These are phyloP conservation scores for Allantophomopsis lycopodina DNA, from an alignment of 2,329 filamentous ascomycete species.

Conservation along the genomic window DNA sequence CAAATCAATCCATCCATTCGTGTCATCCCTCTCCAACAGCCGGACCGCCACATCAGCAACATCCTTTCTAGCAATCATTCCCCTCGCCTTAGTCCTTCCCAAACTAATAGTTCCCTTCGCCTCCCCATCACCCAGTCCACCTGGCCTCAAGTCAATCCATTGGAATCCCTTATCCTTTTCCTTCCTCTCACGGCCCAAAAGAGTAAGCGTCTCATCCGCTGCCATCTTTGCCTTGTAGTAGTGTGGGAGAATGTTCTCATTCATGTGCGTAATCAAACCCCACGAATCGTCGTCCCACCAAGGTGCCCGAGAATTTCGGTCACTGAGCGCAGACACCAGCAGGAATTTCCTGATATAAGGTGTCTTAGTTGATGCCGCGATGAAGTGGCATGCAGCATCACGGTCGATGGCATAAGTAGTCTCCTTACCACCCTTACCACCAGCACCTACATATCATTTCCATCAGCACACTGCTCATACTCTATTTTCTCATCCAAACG, in stretches of 20 bases:
- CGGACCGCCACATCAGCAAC: constrained; percentile 44
- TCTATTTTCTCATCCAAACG: too few species aligned
- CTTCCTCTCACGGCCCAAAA: constrained; percentile 24
- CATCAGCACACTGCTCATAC: too few species aligned
- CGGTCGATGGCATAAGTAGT: constrained; percentile 45
- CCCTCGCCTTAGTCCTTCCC: constrained; percentile 23
- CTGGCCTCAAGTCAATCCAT: constrained; percentile 42
- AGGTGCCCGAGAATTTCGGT: constrained; percentile 32
- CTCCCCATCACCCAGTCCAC: constrained; percentile 31
- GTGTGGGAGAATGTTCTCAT: constrained; percentile 27
- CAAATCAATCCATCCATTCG: constrained; percentile 39
- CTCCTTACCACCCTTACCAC: constrained; percentile 42
- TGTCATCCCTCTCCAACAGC: constrained; percentile 32
- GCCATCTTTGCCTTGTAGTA: constrained; percentile 49
- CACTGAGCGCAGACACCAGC: constrained; percentile 46
- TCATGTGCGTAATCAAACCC: constrained; percentile 22
- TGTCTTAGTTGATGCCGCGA: constrained; percentile 40
- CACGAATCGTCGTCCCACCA: constrained; percentile 42
- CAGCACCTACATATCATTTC: constrained; percentile 28
- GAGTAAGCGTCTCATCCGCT: constrained; percentile 42
- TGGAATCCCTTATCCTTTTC: constrained; percentile 6
- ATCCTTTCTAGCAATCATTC: constrained; percentile 34
- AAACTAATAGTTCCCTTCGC: constrained; percentile 26
- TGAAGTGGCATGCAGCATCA: constrained; percentile 49
- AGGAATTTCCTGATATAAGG: constrained; percentile 46